Evolutionary conservation across 345 rosid species (phyloP), one percentile per base, ranked within the genome.

Genomic region (Acer saccharum): DNA sequence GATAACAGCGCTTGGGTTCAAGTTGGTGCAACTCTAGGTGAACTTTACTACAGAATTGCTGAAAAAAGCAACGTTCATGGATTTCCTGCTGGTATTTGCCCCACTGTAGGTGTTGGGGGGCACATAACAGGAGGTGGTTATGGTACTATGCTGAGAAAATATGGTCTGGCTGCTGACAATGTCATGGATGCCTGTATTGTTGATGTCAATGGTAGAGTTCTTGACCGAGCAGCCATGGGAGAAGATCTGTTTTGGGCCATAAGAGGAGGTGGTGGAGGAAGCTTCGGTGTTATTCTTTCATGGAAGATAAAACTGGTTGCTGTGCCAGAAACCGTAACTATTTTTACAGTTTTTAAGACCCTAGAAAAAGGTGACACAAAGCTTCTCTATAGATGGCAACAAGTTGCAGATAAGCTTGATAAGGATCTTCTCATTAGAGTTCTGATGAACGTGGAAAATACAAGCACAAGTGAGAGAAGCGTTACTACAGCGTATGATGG

Each of bases 271-370:
- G 62, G 62, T 18, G 23, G 62, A 57, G 62, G 62, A 57, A 57
- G 62, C 10, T 57, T 57, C 7, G 62, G 62, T 17, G 21, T 92
- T 10, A 90, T 92, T 3, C 82, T 88, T 17, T 70, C 81, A 1
- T 92, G 92, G 92, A 90, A 92, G 69, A 71, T 92, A 43, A 86
- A 83, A 60, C 79, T 92, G 41, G 94, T 92, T 75, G 90, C 88
- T 12, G 92, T 92, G 27, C 96, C 96, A 3, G 70, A 76, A 18
- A 86, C 84, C 2, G 91, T 91, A 0, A 57, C 62, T 1, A 8
- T 57, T 17, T 57, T 57, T 57, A 3, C 21, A 57, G n/a, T 57
- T 16, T 17, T 21, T 1, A 57, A 57, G 18, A 57, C 10, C 23
- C 10, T 57, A 7, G 23, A 57, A 57, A 6, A 57, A n/a, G 62